Percentiles rank a stretch among this genome's conserved stretches.
Evolutionary conservation across 2,329 filamentous ascomycete genomes (phyloP).

Genomic region (Colletotrichum higginsianum): DNA sequence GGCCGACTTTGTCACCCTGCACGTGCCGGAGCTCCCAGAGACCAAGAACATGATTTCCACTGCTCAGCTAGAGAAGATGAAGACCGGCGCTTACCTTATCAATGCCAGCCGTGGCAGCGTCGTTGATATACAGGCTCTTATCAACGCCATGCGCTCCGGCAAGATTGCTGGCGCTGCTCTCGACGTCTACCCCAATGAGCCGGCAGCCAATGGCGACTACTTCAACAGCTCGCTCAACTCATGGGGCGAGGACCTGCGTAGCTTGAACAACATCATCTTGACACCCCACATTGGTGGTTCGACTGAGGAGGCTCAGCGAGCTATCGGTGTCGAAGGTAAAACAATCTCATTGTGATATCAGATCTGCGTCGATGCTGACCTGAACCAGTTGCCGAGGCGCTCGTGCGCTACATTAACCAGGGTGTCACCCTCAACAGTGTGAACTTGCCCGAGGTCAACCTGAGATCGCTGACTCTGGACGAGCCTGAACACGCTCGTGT

Average conservation of each 20-base stretch:
- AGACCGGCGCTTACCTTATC: constrained; percentile 92
- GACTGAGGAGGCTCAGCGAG: constrained; percentile 96
- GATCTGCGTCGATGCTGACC: background rate
- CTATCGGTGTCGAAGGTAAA: constrained; percentile 88
- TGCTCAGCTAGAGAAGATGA: constrained; percentile 88
- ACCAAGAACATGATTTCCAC: constrained; percentile 93
- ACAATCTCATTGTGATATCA: background rate
- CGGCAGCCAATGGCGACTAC: constrained; percentile 93
- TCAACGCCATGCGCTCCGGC: constrained; percentile 87
- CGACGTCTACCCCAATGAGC: constrained; percentile 96
- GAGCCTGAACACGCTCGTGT: constrained; percentile 90
- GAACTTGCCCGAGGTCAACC: constrained; percentile 94
- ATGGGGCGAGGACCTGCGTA: constrained; percentile 89
- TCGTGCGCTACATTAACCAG: constrained; percentile 96
- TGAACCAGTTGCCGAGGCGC: constrained; percentile 79
- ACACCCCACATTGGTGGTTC: constrained; percentile 98
- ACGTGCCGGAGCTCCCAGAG: constrained; percentile 94
- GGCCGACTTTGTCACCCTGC: constrained; percentile 93
- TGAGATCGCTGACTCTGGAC: constrained; percentile 91
- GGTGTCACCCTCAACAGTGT: constrained; percentile 92
- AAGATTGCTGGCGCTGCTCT: constrained; percentile 95
- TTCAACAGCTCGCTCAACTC: constrained; percentile 87
- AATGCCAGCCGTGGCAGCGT: constrained; percentile 96
- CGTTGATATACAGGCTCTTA: constrained; percentile 92
- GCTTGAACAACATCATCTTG: constrained; percentile 91